Evolutionary conservation across 169 alveolate genomes (phyloP), one percentile per base, ranked within the genome.

Genomic region (Eimeria maxima): DNA sequence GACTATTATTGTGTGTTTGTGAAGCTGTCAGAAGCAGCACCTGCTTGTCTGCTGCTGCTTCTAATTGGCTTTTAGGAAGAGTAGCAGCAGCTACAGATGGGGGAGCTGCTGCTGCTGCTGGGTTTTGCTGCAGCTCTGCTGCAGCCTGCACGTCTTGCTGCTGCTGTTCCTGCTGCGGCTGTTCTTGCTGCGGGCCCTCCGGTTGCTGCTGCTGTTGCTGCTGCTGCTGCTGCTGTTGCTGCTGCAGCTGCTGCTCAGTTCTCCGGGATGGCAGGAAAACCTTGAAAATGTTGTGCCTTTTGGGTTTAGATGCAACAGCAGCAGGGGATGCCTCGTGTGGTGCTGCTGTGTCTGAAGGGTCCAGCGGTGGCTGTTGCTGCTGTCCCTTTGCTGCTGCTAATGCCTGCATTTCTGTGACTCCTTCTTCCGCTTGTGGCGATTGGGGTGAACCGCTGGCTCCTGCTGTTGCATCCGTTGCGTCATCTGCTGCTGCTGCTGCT

Each of bases 201-300:
- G 0, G 60, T 11, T 53, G 60, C 60, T 74, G 84, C 84, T 33
- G 84, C 20, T 74, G 24, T 29, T 74, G 84, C 57, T 74, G 84
- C 84, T n/a, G 45, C 0, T 74, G 60, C 60, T 1, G 60, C 60
- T 53, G 84, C 20, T 74, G 24, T 74, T 74, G 84, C 57, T 74
- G 84, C 84, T n/a, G 84, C 84, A 3, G 45, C 24, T 74, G 60
- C 60, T 53, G 60, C 60, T 53, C 20, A 53, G 60, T 53, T 53
- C 60, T 53, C 6, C 60, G 60, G 60, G 60, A 18, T 1, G 84
- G 42, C 8, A 74, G 42, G 84, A 74, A 33, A 8, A 57, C 45
- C 84, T 42, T 74, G 38, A 74, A 29, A 57, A 74, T 27, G 42
- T n/a, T 29, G 45, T 29, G 84, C 45, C 84, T 16, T 74, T 29